Evolutionary conservation across 805 yeast genomes (phyloP).

Genomic region (Starmerella powellii): DNA sequence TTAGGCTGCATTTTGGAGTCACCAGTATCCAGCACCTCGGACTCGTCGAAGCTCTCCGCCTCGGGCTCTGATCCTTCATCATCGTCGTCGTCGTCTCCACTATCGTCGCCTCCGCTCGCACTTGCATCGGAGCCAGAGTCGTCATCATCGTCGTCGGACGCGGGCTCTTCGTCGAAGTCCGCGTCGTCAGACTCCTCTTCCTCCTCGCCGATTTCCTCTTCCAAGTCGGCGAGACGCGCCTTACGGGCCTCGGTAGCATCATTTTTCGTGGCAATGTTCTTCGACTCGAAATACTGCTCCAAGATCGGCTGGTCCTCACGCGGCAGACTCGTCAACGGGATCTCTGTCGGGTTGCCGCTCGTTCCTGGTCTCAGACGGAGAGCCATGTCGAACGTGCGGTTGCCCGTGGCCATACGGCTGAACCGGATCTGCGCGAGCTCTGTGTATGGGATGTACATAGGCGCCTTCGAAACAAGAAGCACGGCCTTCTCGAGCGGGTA

Average conservation of each 20-base stretch:
- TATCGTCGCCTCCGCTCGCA: conserved; percentile 3
- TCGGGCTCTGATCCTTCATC: conserved; percentile 2
- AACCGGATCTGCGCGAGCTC: conserved; percentile 69
- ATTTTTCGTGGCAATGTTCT: conserved; percentile 69
- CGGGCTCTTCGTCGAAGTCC: conserved; percentile 60
- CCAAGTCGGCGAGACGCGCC: conserved; percentile 64
- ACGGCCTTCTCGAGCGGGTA: conserved; percentile 89
- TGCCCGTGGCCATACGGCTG: conserved; percentile 64
- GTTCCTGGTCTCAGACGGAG: conserved; percentile 50
- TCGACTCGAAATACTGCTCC: conserved; percentile 63
- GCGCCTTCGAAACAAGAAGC: conserved; percentile 85
- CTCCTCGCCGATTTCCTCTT: conserved; percentile 32
- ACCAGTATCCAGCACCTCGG: conserved; percentile 12
- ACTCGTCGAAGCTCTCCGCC: conserved; percentile 16
- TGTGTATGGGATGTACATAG: conserved; percentile 75
- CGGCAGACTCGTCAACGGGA: conserved; percentile 76
- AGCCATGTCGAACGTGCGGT: conserved; percentile 86
- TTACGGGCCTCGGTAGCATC: conserved; percentile 83
- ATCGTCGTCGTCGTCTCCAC: conserved; percentile 6
- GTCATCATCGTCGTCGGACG: conserved; percentile 67
- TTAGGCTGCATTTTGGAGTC: conserved; percentile 13
- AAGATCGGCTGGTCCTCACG: conserved; percentile 77
- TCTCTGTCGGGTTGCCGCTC: conserved; percentile 38
- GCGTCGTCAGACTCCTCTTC: conserved; percentile 53
- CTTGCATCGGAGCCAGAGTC: conserved; percentile 6